Base-by-base conservation (phyloP, 140 eudicot species). In the Oenanthe javanica region DNA sequence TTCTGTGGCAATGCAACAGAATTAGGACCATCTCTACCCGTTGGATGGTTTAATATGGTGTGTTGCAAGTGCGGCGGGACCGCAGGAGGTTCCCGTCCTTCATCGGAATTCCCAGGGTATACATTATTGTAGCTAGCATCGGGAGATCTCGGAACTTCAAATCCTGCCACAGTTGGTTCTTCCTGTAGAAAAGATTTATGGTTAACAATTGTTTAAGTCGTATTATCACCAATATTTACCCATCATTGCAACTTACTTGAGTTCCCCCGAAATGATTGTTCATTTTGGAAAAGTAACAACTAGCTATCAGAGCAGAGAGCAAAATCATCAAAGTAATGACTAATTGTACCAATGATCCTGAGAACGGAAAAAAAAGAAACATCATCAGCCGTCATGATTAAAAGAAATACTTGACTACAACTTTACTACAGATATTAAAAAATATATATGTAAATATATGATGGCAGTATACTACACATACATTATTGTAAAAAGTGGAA, bases 121-220 rank as follows among this genome's bases (percentile, higher is more conserved):
- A 83, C 81, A 50, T 92, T 94, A 88, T 86, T 90, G 93, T 92
- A 94, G 78, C 98, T 92, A 74, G 94, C 87, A 74, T 90, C 96
- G 0, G 98, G 98, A 48, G 98, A 94, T 48, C 88, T 87, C 2
- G 97, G 96, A 77, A 88, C 89, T 83, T 94, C 97, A 51, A 94
- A 94, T 69, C 98, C 98, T 55, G 86, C 92, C 25, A 94, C 97
- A 73, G 87, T 92, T 27, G 87, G 91, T 76, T 86, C 88, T 51
- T 93, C 98, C 98, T 93, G 86, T 69, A 79, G 15, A 45, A 63
- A 11, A 9, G 51, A 4, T 74, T 36, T 49, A 69, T 25, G 38
- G 75, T 83, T 46, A 27, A 42, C 54, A 59, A 71, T 69, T 5
- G 25, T 27, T 71, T 79, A 47, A 6, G 16, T 46, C 23, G 47